Base-by-base conservation (phyloP, 441 rosid genomes). In the Dalechampia spathulata region DNA sequence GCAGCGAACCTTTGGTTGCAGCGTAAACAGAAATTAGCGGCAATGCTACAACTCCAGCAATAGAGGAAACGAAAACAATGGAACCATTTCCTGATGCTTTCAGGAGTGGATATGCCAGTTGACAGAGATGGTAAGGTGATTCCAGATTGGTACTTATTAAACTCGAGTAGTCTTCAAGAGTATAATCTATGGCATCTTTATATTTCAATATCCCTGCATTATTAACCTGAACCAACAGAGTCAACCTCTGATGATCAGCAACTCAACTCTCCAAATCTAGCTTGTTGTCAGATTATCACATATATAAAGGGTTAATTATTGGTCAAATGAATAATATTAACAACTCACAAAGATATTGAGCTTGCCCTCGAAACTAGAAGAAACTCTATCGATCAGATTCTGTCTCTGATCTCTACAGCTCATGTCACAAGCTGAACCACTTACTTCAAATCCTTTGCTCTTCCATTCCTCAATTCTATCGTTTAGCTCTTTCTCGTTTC, bases 131-230 rank as follows among this genome's bases (percentile, higher is more conserved):
- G 69, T 78, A 87, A 67, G 78, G 74, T 39, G 96, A 81, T 66
- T 84, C 90, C 2, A 87, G 75, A 63, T 87, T 87, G 57, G 90
- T 82, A 1, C 73, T 57, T 68, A 87, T 36, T 39, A 87, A 87
- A 49, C 55, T 56, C 12, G 90, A 76, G 60, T 82, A 70, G 39
- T 87, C 96, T 38, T 44, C 75, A 7, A 74, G 46, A 0, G 77
- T 81, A 60, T 79, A 73, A 34, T 84, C 87, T 5, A 77, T 57
- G 90, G 86, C 72, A 80, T 87, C 52, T 87, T 68, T 5, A 84
- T 75, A 32, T 79, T 84, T n/a, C n/a, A n/a, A n/a, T 26, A 80
- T 84, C 61, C 96, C 92, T 7, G 82, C 92, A 70, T 82, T 87
- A 48, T 84, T 87, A 10, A 84, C 71, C 92, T 86, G 60, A n/a